Conservation (phyloP, 1,139 yeast species). For the Lodderomyces metapsilosis region DNA sequence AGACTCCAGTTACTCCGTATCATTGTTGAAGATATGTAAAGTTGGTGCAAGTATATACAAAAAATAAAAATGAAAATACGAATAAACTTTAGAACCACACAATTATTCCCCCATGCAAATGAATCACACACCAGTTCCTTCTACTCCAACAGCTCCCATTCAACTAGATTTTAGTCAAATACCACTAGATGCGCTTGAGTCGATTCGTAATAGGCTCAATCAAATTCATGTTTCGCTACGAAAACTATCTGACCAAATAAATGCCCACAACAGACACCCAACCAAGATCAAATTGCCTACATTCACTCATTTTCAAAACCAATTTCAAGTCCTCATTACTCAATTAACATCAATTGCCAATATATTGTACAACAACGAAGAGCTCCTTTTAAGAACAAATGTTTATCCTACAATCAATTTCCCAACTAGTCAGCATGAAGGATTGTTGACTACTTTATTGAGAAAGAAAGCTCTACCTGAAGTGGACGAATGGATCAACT, state of each 20-base stretch:
- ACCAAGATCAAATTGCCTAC: conserved; percentile 39
- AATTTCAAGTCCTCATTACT: conserved; percentile 76
- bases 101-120: conserved; percentile 7
- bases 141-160: conserved; percentile 8
- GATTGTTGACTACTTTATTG: conserved; percentile 74
- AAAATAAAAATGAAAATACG: background rate
- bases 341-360: conserved; percentile 75
- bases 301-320: conserved; percentile 60
- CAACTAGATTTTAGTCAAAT: conserved; percentile 26
- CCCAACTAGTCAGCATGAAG: conserved; percentile 83
- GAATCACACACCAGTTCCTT: conserved; percentile 15
- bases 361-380: conserved; percentile 62
- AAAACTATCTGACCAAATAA: conserved; percentile 43
- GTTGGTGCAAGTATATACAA: background rate
- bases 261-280: conserved; percentile 40
- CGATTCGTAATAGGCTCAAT: conserved; percentile 42
- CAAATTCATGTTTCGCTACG: conserved; percentile 46
- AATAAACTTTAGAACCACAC: too few relatives aligned
- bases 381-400: conserved; percentile 60
- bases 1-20: conserved; percentile 45
- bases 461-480: conserved; percentile 89
- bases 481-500: conserved; percentile 79
- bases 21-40: conserved; percentile 21
- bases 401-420: conserved; percentile 81
- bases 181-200: conserved; percentile 42